These are phyloP conservation scores for Aspergillus aculeatinus DNA, from an alignment of 2,329 filamentous ascomycete genomes.

Conservation along the genomic window DNA sequence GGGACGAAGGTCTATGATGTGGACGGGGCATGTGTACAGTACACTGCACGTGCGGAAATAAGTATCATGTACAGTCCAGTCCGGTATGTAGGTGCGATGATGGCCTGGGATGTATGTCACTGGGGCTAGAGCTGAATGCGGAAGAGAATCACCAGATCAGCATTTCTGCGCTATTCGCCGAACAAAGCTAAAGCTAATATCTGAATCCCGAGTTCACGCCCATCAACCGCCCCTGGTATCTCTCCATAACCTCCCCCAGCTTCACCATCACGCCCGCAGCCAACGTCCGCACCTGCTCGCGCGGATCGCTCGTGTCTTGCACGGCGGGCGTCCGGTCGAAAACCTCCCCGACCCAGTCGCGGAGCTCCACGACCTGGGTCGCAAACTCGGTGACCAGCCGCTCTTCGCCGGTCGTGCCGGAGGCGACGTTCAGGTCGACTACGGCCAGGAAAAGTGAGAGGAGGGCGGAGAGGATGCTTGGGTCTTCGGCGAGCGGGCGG, in stretches of 20 bases:
- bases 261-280: conserved; percentile 80
- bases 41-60: too few species aligned
- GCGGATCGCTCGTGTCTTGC: conserved; percentile 50
- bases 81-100: too few species aligned
- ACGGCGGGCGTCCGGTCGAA: conserved; percentile 59
- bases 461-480: conserved; percentile 68
- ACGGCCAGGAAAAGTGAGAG: conserved; percentile 77
- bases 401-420: conserved; percentile 56
- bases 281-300: conserved; percentile 50
- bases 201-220: conserved; percentile 60
- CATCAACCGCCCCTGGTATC: conserved; percentile 73
- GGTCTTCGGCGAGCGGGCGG: conserved; percentile 56
- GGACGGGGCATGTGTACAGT: too few species aligned
- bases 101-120: too few species aligned
- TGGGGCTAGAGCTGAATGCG: too few species aligned
- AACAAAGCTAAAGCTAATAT: conserved; percentile 24
- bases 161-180: too few species aligned
- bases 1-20: too few species aligned
- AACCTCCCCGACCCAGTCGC: conserved; percentile 78
- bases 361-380: conserved; percentile 76
- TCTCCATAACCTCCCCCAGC: conserved; percentile 76
- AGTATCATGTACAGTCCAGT: too few species aligned
- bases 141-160: too few species aligned
- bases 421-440: conserved; percentile 70
- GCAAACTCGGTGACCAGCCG: conserved; percentile 72